phyloP scores from a whole-genome alignment of 768 basidiomycete genomes.

The Rubroboletus satanas region DNA sequence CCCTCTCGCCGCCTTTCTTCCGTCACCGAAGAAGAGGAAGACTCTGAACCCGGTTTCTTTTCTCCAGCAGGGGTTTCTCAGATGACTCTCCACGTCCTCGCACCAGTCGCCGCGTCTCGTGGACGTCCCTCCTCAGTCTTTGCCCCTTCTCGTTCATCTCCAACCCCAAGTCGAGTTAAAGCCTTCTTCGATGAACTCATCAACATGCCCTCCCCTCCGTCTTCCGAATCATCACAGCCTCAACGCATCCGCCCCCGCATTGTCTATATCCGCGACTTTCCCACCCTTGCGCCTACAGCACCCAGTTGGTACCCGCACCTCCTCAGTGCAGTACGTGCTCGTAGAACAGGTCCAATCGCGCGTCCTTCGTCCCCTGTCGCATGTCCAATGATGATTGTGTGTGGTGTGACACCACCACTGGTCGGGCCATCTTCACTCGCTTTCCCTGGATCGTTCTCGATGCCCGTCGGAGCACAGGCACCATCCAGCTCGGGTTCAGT shows the following conservation, averaged over 20 bases:
- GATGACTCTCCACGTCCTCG: conserved; percentile 46
- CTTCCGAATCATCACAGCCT: conserved; percentile 27
- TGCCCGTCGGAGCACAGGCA: conserved; percentile 10
- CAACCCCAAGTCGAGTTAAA: conserved; percentile 55
- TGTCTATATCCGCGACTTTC: conserved; percentile 80
- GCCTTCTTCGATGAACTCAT: conserved; percentile 76
- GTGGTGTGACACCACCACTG: conserved; percentile 83
- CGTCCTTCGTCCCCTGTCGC: conserved; percentile 55
- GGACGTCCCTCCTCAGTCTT: conserved; percentile 31
- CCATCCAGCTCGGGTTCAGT: background rate
- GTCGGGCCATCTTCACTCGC: conserved; percentile 39
- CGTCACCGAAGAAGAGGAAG: conserved; percentile 41
- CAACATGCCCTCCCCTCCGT: conserved; percentile 46
- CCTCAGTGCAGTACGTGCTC: conserved; percentile 69
- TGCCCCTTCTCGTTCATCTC: conserved; percentile 38
- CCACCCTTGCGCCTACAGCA: conserved; percentile 67
- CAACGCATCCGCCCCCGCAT: conserved; percentile 54
- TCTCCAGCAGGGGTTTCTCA: conserved; percentile 34
- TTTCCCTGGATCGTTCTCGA: conserved; percentile 10
- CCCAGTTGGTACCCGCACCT: conserved; percentile 79
- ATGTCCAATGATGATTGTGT: conserved; percentile 78
- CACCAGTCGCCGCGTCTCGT: conserved; percentile 34
- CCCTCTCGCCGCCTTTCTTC: conserved; percentile 26
- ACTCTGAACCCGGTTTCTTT: conserved; percentile 46
- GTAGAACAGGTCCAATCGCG: conserved; percentile 62